Evolutionary conservation across 352 stramenopile genomes (phyloP).

Genomic region (Globisporangium alternatum): DNA sequence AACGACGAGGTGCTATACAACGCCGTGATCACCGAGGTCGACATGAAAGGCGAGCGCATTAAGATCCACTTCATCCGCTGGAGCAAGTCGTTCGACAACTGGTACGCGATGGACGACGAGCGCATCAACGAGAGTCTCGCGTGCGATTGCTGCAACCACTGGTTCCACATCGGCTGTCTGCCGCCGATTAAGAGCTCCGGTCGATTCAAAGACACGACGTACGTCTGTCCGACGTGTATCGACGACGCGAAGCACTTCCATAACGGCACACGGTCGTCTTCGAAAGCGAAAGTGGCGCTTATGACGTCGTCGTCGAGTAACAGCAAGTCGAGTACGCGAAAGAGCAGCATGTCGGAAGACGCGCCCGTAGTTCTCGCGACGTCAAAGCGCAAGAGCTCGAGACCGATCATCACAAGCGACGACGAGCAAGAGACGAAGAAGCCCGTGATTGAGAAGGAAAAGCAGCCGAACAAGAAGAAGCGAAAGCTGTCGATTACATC

Average conservation of each 20-base stretch:
- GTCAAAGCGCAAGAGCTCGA: conserved; percentile 28
- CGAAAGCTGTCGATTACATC: conserved; percentile 33
- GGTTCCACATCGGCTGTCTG: conserved; percentile 86
- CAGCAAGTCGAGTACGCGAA: conserved; percentile 13
- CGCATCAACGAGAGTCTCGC: conserved; percentile 87
- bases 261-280: conserved; percentile 48
- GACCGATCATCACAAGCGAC: conserved; percentile 33
- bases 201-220: conserved; percentile 83
- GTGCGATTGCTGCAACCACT: conserved; percentile 86
- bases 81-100: conserved; percentile 88
- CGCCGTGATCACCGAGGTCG: conserved; percentile 79
- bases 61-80: conserved; percentile 88
- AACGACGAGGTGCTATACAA: conserved; percentile 88
- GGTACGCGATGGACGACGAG: conserved; percentile 89
- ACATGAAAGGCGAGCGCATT: conserved; percentile 63
- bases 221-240: conserved; percentile 80
- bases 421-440: conserved; percentile 26
- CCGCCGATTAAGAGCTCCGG: conserved; percentile 83
- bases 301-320: conserved; percentile 1
- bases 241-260: conserved; percentile 72
- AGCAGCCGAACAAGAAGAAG: conserved; percentile 33
- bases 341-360: conserved; percentile 24
- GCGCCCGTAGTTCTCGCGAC: background rate
- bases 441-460: background rate
- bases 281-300: conserved; percentile 44